Evolutionary conservation across 768 basidiomycete species (phyloP).

Genomic region (Daedaleopsis nitida): DNA sequence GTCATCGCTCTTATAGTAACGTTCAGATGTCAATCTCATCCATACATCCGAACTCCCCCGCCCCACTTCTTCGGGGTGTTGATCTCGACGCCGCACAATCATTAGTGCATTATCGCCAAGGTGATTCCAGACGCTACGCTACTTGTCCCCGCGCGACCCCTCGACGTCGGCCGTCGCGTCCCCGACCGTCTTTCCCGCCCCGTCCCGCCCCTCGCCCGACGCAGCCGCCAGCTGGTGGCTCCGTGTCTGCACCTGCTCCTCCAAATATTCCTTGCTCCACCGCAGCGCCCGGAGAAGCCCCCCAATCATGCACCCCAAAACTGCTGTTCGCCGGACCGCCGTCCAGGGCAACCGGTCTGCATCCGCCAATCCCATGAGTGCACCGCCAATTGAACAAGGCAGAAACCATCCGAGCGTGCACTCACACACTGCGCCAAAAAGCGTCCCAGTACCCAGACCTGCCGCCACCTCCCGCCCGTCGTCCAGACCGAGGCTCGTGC

Average conservation of each 20-base stretch:
- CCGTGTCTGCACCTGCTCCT: constrained; percentile 27
- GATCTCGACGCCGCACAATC: background rate
- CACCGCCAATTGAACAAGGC: background rate
- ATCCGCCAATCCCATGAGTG: constrained; percentile 11
- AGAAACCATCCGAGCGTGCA: constrained; percentile 14
- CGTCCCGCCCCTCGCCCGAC: constrained; percentile 23
- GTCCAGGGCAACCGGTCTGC: constrained; percentile 63
- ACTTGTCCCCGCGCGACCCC: background rate
- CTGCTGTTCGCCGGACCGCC: constrained; percentile 46
- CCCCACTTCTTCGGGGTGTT: background rate
- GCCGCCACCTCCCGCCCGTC: constrained; percentile 61
- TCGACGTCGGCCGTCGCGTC: constrained; percentile 10
- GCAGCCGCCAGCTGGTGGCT: constrained; percentile 19
- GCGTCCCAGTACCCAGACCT: constrained; percentile 60
- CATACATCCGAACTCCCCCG: background rate
- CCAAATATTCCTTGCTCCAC: constrained; percentile 31
- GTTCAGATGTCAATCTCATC: background rate
- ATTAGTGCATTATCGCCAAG: background rate
- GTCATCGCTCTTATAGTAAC: background rate
- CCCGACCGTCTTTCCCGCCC: constrained; percentile 10
- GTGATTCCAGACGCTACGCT: background rate
- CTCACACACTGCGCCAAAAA: constrained; percentile 60
- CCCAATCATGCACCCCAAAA: constrained; percentile 63
- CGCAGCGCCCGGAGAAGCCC: constrained; percentile 45
- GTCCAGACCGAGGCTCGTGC: constrained; percentile 37